Percentiles rank a stretch among this genome's conserved stretches.
Evolutionary conservation across 495 filamentous ascomycete species (phyloP).

Genomic region (Margaritispora aquatica): DNA sequence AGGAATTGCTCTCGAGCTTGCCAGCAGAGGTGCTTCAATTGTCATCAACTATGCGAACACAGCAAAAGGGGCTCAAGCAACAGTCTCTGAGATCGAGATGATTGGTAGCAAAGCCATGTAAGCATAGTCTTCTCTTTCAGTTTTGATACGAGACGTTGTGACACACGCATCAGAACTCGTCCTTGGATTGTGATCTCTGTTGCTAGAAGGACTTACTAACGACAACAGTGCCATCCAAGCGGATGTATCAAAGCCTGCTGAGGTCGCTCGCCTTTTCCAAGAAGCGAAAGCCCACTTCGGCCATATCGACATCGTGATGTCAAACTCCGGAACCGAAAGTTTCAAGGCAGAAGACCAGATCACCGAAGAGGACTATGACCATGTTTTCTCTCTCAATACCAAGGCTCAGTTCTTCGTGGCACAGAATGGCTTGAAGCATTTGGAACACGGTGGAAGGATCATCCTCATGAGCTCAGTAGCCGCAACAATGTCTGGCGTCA

Average conservation of each 20-base stretch:
- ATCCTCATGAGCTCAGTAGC: conserved; percentile 55
- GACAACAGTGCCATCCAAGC: conserved; percentile 73
- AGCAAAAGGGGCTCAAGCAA: conserved; percentile 53
- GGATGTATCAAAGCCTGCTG: conserved; percentile 60
- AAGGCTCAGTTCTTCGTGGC: conserved; percentile 81
- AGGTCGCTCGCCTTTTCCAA: conserved; percentile 57
- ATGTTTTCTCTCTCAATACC: conserved; percentile 70
- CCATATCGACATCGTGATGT: conserved; percentile 69
- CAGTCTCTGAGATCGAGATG: conserved; percentile 53
- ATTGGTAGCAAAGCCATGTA: conserved; percentile 51
- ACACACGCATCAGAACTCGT: too few relatives aligned
- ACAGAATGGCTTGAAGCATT: conserved; percentile 65
- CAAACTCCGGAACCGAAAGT: conserved; percentile 59
- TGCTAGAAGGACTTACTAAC: too few relatives aligned
- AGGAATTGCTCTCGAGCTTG: conserved; percentile 72
- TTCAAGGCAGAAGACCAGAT: conserved; percentile 62
- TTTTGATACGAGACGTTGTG: too few relatives aligned
- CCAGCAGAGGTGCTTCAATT: conserved; percentile 61
- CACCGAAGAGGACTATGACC: conserved; percentile 68
- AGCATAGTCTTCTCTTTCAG: too few relatives aligned
- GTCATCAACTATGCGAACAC: conserved; percentile 73
- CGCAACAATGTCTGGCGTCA: conserved; percentile 50
- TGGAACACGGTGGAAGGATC: conserved; percentile 60
- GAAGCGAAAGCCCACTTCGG: conserved; percentile 62
- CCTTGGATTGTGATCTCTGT: too few relatives aligned